phyloP scores from a whole-genome alignment of 2,329 filamentous ascomycete genomes.

The Tolypocladium capitatum region DNA sequence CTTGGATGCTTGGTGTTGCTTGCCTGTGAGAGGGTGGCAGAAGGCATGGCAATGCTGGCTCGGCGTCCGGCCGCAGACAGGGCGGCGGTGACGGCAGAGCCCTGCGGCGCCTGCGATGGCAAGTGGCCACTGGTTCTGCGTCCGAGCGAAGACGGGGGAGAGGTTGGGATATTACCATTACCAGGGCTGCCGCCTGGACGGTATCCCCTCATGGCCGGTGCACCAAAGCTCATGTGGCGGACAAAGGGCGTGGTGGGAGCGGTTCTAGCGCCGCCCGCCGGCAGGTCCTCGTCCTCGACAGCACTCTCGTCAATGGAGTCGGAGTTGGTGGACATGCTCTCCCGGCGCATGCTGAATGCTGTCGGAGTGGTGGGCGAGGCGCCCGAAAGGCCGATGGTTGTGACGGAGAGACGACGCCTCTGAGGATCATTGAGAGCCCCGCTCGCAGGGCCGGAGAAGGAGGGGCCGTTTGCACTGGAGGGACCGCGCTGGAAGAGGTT shows the following conservation, averaged over 20 bases:
- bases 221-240: constrained; percentile 82
- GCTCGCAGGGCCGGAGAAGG: constrained; percentile 27
- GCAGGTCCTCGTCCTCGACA: constrained; percentile 53
- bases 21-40: constrained; percentile 35
- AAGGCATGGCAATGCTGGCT: constrained; percentile 18
- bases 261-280: constrained; percentile 35
- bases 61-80: constrained; percentile 22
- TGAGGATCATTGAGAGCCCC: constrained; percentile 38
- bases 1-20: constrained; percentile 42
- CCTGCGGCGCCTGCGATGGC: constrained; percentile 13
- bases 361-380: constrained; percentile 46
- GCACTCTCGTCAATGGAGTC: constrained; percentile 59
- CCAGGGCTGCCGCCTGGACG: constrained; percentile 45
- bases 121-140: constrained; percentile 19
- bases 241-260: constrained; percentile 62
- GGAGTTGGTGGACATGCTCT: constrained; percentile 58
- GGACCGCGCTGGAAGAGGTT: constrained; percentile 46
- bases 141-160: constrained; percentile 22
- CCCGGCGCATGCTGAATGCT: constrained; percentile 42
- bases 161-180: constrained; percentile 44
- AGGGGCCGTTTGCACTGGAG: constrained; percentile 29
- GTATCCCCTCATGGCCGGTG: constrained; percentile 53
- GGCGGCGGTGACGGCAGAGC: constrained; percentile 18
- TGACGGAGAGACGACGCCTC: constrained; percentile 60
- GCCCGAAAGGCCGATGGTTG: constrained; percentile 61